Conservation (phyloP, 2,329 filamentous ascomycete genomes). For the Ophiostoma quercus region DNA sequence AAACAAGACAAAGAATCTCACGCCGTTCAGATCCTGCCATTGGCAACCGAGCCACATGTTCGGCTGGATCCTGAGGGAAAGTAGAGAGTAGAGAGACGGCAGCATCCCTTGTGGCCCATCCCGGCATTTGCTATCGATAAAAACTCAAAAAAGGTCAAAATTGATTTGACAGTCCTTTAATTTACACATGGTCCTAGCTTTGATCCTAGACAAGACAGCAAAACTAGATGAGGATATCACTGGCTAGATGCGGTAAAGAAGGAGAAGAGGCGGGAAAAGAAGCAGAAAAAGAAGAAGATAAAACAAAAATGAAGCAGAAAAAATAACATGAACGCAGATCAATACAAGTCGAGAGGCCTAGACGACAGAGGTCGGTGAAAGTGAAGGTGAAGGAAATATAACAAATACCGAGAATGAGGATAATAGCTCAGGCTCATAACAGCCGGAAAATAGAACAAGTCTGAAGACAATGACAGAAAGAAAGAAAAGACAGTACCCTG, state of each 20-base stretch:
- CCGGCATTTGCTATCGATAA: not conserved
- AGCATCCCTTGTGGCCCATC: not conserved
- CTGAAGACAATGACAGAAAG: not conserved
- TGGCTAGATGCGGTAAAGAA: too few relatives aligned
- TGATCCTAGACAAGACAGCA: not conserved
- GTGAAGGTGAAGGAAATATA: not conserved
- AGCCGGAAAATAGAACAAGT: not conserved
- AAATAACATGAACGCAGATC: too few relatives aligned
- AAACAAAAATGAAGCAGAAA: too few relatives aligned
- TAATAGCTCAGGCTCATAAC: not conserved
- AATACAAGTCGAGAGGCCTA: not conserved
- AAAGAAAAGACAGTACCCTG: not conserved
- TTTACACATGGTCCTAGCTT: slow-evolving; percentile 4
- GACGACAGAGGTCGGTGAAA: not conserved
- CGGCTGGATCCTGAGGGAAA: too few relatives aligned
- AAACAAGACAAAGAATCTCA: not conserved
- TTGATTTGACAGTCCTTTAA: not conserved
- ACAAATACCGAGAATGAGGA: not conserved
- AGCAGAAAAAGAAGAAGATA: too few relatives aligned
- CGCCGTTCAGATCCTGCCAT: not conserved
- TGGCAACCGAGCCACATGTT: too few relatives aligned
- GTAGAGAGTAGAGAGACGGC: not conserved
- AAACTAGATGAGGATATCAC: not conserved
- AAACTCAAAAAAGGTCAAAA: too few relatives aligned
- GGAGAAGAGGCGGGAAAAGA: too few relatives aligned